Conservation (phyloP, 2,329 filamentous ascomycete genomes). For the Atkinsonella texensis region DNA sequence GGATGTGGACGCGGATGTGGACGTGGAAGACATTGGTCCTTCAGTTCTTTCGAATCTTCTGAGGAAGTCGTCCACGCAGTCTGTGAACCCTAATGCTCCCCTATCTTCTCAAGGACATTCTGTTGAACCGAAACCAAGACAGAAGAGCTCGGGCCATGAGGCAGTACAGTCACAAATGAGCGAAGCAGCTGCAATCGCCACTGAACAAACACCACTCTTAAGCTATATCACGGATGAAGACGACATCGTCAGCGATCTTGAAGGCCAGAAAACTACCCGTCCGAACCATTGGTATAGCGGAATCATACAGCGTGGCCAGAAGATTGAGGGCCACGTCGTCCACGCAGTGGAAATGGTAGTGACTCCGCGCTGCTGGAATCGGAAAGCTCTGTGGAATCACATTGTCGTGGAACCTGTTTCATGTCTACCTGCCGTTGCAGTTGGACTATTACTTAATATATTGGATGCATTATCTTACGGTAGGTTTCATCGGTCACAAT, state of each 20-base stretch:
- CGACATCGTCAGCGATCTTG: slow-evolving; percentile 30
- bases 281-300: slow-evolving; percentile 23
- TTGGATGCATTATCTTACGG: slow-evolving; percentile 92
- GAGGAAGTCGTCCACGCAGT: slow-evolving; percentile 34
- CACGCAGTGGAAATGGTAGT: slow-evolving; percentile 25
- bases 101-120: neutral
- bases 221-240: slow-evolving; percentile 19
- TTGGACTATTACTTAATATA: slow-evolving; percentile 83
- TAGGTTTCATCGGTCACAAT: slow-evolving; percentile 20
- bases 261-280: slow-evolving; percentile 33
- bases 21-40: slow-evolving; percentile 15
- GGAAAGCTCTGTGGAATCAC: slow-evolving; percentile 49
- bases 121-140: slow-evolving; percentile 1
- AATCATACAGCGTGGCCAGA: slow-evolving; percentile 19
- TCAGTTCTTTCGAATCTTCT: slow-evolving; percentile 39
- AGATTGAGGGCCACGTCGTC: slow-evolving; percentile 19
- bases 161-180: slow-evolving; percentile 7
- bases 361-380: slow-evolving; percentile 63
- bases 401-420: slow-evolving; percentile 54
- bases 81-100: slow-evolving; percentile 10
- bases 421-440: slow-evolving; percentile 72
- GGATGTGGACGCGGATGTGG: slow-evolving; percentile 5
- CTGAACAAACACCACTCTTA: slow-evolving; percentile 39
- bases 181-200: slow-evolving; percentile 10
- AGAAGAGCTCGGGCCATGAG: neutral